phyloP scores from a whole-genome alignment of 2,329 filamentous ascomycete genomes.

The Trichoderma koningii region DNA sequence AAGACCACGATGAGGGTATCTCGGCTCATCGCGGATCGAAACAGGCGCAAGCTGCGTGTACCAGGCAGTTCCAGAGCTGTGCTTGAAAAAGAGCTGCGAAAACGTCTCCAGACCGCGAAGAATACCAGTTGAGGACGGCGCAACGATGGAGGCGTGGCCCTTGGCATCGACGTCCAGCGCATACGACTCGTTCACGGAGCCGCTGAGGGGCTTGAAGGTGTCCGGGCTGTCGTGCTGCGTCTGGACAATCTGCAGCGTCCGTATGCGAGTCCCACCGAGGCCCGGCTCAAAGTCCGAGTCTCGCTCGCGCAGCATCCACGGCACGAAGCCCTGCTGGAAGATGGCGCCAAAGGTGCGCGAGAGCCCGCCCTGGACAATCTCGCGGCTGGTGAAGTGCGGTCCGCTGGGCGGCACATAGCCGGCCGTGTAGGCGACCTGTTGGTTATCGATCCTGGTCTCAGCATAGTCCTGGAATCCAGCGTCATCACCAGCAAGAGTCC shows the following conservation, averaged over 20 bases:
- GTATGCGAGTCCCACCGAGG: constrained; percentile 50
- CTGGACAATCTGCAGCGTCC: constrained; percentile 63
- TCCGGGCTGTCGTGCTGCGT: constrained; percentile 54
- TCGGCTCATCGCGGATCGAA: constrained; percentile 69
- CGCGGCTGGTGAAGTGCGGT: constrained; percentile 50
- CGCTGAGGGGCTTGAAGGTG: constrained; percentile 62
- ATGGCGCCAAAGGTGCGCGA: constrained; percentile 64
- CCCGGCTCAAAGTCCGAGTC: constrained; percentile 66
- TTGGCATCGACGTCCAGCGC: constrained; percentile 59
- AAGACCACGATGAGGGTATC: constrained; percentile 75
- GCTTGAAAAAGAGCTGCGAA: constrained; percentile 75
- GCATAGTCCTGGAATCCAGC: constrained; percentile 14
- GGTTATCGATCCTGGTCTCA: constrained; percentile 23
- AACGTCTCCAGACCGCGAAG: constrained; percentile 76
- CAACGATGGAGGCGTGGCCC: constrained; percentile 64
- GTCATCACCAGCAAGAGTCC: constrained; percentile 1
- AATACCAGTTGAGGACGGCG: constrained; percentile 67
- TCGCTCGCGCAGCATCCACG: constrained; percentile 74
- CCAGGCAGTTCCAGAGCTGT: constrained; percentile 57
- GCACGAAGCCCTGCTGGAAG: constrained; percentile 69
- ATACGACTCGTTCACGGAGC: constrained; percentile 75
- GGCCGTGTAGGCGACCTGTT: constrained; percentile 51
- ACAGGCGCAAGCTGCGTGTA: constrained; percentile 76
- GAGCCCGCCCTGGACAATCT: constrained; percentile 58
- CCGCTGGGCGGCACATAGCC: constrained; percentile 47